Percentiles rank a stretch among this genome's conserved stretches.
phyloP scores from a whole-genome alignment of 2,329 filamentous ascomycete species.

The Aspergillus versicolor region DNA sequence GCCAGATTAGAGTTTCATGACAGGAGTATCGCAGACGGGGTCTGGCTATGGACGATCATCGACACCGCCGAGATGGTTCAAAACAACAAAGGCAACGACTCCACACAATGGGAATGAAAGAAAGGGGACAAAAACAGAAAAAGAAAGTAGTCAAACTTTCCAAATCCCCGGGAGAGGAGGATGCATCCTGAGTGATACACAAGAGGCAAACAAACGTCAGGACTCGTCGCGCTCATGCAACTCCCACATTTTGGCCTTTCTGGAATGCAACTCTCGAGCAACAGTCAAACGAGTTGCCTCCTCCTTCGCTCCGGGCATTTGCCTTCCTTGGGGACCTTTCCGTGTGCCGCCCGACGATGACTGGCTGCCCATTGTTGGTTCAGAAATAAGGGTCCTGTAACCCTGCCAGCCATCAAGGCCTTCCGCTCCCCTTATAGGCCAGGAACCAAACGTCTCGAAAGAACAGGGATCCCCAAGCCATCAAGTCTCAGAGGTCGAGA shows the following conservation, averaged over 20 bases:
- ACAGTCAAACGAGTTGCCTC: not conserved
- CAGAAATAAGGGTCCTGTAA: slow-evolving; percentile 1
- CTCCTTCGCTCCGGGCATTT: not conserved
- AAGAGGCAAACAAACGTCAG: slow-evolving; percentile 6
- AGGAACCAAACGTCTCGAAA: not conserved
- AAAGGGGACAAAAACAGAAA: not conserved
- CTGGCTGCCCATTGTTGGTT: not conserved
- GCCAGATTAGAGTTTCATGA: not conserved
- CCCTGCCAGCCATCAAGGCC: not conserved
- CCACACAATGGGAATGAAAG: slow-evolving; percentile 2
- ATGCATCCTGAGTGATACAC: not conserved
- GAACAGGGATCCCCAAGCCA: not conserved
- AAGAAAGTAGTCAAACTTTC: not conserved
- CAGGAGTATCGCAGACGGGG: not conserved
- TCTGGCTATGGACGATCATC: not conserved
- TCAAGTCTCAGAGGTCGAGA: not conserved
- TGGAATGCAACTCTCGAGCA: not conserved
- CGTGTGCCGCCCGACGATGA: not conserved
- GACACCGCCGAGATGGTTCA: not conserved
- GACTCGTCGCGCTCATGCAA: not conserved
- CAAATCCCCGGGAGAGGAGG: not conserved
- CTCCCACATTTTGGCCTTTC: not conserved
- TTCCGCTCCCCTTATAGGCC: not conserved
- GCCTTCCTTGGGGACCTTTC: not conserved
- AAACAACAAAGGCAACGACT: slow-evolving; percentile 7